phyloP scores from a whole-genome alignment of 2,329 filamentous ascomycete genomes.

The Pyrenophora teres region DNA sequence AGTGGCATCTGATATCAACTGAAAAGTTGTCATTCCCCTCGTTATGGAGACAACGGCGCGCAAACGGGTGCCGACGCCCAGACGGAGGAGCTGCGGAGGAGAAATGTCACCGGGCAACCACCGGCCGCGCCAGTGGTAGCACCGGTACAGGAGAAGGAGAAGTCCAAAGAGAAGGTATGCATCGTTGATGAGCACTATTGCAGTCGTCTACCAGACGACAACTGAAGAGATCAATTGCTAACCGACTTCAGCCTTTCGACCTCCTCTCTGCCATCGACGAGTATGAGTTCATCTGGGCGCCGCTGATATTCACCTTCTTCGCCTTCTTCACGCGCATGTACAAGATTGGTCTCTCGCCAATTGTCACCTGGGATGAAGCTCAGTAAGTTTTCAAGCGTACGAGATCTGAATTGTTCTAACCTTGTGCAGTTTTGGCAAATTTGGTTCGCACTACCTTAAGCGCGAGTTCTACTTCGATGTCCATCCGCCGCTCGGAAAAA shows the following conservation, averaged over 20 bases:
- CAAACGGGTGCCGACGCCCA: conserved; percentile 50
- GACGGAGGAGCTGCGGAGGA: conserved; percentile 52
- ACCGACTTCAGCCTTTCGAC: conserved; percentile 52
- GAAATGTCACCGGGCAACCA: conserved; percentile 47
- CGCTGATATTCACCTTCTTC: conserved; percentile 65
- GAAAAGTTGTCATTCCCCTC: not conserved
- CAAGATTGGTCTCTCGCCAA: conserved; percentile 70
- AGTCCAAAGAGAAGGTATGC: conserved; percentile 55
- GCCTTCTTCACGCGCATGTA: conserved; percentile 71
- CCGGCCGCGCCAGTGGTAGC: conserved; percentile 32
- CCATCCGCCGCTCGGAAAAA: conserved; percentile 95
- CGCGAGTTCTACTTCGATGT: conserved; percentile 99
- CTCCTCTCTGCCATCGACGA: conserved; percentile 66
- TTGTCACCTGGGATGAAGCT: conserved; percentile 78
- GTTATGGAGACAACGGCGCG: conserved; percentile 40
- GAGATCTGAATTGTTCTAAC: conserved; percentile 23
- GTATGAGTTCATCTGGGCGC: conserved; percentile 67
- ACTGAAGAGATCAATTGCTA: conserved; percentile 17
- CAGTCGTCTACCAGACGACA: conserved; percentile 5
- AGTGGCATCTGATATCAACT: not conserved
- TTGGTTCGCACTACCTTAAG: conserved; percentile 98
- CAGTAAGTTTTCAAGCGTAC: conserved; percentile 58
- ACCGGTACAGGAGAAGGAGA: conserved; percentile 47
- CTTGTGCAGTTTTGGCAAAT: conserved; percentile 81
- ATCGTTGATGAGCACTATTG: not conserved